These are phyloP conservation scores for Magnolia officinalis DNA, from an alignment of 164 flowering plant species.

Conservation along the genomic window DNA sequence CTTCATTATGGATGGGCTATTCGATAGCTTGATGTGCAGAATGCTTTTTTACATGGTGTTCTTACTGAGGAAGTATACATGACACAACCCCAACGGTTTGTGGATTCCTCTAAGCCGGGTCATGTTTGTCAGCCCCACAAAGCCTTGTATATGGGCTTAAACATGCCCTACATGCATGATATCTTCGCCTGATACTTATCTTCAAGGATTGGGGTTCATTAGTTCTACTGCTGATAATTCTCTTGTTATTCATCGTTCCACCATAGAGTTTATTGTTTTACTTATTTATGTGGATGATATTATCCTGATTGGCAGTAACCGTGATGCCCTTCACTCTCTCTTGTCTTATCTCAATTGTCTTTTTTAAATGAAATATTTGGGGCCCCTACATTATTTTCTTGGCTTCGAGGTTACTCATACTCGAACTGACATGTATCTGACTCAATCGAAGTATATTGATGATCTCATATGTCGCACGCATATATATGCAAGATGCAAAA, in stretches of 20 bases:
- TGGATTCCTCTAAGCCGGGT: too few relatives aligned
- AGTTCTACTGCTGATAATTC: not conserved
- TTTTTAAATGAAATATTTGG: not conserved
- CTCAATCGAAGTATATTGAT: not conserved
- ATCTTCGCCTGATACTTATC: not conserved
- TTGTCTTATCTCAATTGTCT: not conserved
- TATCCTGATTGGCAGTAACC: not conserved
- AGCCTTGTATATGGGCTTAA: not conserved
- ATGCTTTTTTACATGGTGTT: too few relatives aligned
- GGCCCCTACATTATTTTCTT: not conserved
- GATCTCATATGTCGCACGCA: not conserved
- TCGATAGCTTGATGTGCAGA: too few relatives aligned
- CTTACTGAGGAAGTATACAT: too few relatives aligned
- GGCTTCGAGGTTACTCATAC: not conserved
- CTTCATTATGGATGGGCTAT: too few relatives aligned
- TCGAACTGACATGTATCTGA: not conserved
- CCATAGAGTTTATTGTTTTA: not conserved
- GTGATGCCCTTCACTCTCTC: not conserved
- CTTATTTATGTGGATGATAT: not conserved
- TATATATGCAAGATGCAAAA: conserved; percentile 1
- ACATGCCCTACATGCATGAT: not conserved
- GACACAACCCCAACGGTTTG: too few relatives aligned
- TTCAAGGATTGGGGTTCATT: not conserved
- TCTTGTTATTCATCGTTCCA: not conserved
- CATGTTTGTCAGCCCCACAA: not conserved